phyloP scores from a whole-genome alignment of 148 eudicot species.

The Dianthus caryophyllus region DNA sequence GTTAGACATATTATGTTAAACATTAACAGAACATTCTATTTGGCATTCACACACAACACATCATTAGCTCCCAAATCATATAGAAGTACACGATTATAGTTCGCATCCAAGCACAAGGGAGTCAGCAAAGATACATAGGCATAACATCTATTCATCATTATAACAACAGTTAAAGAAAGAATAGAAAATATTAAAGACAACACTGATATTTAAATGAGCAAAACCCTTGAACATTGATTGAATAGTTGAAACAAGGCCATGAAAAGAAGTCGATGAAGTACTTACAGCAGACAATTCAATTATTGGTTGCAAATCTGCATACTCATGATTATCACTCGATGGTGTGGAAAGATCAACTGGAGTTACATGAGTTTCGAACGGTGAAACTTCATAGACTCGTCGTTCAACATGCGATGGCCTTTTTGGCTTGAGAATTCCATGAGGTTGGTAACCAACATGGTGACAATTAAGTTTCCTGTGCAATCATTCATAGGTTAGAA shows the following conservation, averaged over 20 bases:
- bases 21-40: not conserved
- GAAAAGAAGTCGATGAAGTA: not conserved
- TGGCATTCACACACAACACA: too few species aligned
- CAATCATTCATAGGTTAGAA: conserved; percentile 1
- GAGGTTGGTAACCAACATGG: conserved; percentile 52
- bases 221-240: not conserved
- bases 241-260: not conserved
- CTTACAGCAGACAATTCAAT: conserved; percentile 49
- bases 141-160: not conserved
- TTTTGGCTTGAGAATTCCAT: conserved; percentile 31
- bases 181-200: not conserved
- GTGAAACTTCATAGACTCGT: conserved; percentile 17
- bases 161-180: not conserved
- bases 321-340: conserved; percentile 21
- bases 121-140: conserved; percentile 5
- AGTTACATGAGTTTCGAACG: conserved; percentile 18
- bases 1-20: too few species aligned
- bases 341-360: conserved; percentile 27
- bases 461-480: conserved; percentile 78
- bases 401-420: conserved; percentile 27
- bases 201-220: not conserved
- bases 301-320: conserved; percentile 29
- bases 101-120: not conserved
- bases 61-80: not conserved
- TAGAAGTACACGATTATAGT: not conserved